A percentile compares a stretch with the other conserved stretches of the same genome.
Conservation (phyloP, 1,284 basidiomycete species). For the Volvariella surrecta region DNA sequence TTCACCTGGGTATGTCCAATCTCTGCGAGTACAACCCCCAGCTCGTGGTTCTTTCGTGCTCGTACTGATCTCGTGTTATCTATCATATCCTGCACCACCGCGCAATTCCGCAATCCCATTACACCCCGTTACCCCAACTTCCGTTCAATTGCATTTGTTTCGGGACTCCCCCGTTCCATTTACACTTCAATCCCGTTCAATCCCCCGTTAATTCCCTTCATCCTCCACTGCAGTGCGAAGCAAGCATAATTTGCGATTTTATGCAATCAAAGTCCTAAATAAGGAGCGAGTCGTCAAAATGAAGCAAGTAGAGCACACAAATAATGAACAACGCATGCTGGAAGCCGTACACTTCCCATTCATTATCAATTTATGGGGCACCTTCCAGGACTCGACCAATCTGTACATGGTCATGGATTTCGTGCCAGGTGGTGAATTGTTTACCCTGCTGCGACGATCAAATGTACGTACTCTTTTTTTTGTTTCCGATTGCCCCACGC, state of each 20-base stretch:
- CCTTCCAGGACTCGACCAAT: slow-evolving; percentile 90
- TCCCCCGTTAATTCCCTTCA: too few species aligned
- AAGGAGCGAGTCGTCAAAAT: slow-evolving; percentile 93
- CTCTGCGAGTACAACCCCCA: not conserved
- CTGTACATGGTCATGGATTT: slow-evolving; percentile 99
- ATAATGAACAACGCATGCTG: slow-evolving; percentile 91
- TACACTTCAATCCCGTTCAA: slow-evolving; percentile 6
- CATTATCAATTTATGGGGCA: slow-evolving; percentile 97
- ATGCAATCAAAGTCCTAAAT: slow-evolving; percentile 90
- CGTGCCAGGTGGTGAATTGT: slow-evolving; percentile 95
- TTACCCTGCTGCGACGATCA: slow-evolving; percentile 83
- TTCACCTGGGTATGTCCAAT: slow-evolving; percentile 69
- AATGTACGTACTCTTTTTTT: slow-evolving; percentile 48
- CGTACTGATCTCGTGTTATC: too few species aligned
- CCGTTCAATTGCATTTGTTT: slow-evolving; percentile 1
- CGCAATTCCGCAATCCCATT: too few species aligned
- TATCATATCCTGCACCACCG: too few species aligned
- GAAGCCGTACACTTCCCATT: slow-evolving; percentile 90
- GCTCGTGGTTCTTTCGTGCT: not conserved
- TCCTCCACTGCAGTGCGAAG: slow-evolving; percentile 57
- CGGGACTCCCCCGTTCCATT: not conserved
- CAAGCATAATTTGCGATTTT: slow-evolving; percentile 88
- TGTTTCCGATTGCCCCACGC: not conserved
- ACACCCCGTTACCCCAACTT: too few species aligned
- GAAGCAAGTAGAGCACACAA: slow-evolving; percentile 98